Evolutionary conservation across 352 stramenopile genomes (phyloP).

Genomic region (Phytophthora colocasiae): DNA sequence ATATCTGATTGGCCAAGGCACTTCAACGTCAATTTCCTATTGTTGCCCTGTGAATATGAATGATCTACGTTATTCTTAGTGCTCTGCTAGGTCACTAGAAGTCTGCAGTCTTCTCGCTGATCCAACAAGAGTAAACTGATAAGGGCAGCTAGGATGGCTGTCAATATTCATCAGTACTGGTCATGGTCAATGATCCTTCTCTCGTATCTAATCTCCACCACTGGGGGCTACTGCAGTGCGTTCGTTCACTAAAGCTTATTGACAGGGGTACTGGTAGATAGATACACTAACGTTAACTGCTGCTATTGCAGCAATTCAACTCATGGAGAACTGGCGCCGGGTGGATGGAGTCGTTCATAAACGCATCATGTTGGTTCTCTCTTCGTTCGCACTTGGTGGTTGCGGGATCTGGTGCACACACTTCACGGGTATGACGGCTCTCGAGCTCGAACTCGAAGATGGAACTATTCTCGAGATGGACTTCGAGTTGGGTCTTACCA

Average conservation of each 20-base stretch:
- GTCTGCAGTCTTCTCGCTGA: too few relatives aligned
- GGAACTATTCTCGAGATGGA: constrained; percentile 46
- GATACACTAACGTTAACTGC: background rate
- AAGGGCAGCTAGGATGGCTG: constrained; percentile 8
- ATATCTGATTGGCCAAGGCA: background rate
- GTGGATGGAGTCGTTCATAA: constrained; percentile 38
- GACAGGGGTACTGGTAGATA: background rate
- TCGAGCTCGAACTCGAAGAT: constrained; percentile 43
- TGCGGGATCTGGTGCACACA: constrained; percentile 76
- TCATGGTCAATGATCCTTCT: constrained; percentile 48
- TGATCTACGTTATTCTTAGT: too few relatives aligned
- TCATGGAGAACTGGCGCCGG: constrained; percentile 74
- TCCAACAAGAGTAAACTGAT: background rate
- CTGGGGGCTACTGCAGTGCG: constrained; percentile 73
- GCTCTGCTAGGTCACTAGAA: too few relatives aligned
- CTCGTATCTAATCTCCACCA: constrained; percentile 65
- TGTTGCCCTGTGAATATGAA: too few relatives aligned
- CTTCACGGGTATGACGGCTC: constrained; percentile 73
- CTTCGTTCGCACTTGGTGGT: constrained; percentile 51
- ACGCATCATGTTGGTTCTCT: constrained; percentile 45
- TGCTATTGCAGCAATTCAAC: constrained; percentile 56
- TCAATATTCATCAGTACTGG: constrained; percentile 52
- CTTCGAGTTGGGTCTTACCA: constrained; percentile 62
- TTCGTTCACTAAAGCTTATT: constrained; percentile 20
- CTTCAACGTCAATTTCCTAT: background rate